Percentiles rank a stretch among this genome's conserved stretches.
Evolutionary conservation across 2,329 filamentous ascomycete species (phyloP).

Genomic region (Triangularia verruculosa): DNA sequence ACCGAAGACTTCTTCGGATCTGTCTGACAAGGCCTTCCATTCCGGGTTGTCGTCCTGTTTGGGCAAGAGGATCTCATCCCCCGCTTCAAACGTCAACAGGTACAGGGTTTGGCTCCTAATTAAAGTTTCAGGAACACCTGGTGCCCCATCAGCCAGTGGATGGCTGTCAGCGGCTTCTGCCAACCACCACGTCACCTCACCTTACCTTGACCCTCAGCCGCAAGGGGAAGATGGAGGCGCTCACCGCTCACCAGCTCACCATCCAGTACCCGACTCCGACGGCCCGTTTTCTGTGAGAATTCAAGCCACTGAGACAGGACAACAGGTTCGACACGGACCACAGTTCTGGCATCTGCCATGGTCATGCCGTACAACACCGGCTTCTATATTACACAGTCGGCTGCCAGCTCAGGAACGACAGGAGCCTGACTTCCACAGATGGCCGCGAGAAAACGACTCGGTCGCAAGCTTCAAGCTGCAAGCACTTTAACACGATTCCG

Average conservation of each 20-base stretch:
- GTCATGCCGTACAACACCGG: constrained; percentile 1
- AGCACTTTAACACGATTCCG: constrained; percentile 3
- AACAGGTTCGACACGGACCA: background rate
- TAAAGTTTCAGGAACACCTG: constrained; percentile 22
- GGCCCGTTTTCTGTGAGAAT: background rate
- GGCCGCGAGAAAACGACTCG: background rate
- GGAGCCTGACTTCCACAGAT: background rate
- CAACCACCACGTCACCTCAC: constrained; percentile 5
- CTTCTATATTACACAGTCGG: background rate
- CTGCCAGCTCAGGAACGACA: background rate
- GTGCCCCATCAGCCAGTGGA: constrained; percentile 8
- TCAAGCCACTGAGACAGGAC: background rate
- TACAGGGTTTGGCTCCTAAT: constrained; percentile 6
- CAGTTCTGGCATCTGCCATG: constrained; percentile 1
- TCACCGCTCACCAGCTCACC: constrained; percentile 1
- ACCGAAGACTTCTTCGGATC: no score
- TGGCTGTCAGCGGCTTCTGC: background rate
- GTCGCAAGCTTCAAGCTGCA: background rate
- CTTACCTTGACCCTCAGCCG: background rate
- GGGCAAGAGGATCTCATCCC: constrained; percentile 12
- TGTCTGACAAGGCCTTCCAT: background rate
- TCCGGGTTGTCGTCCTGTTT: constrained; percentile 5
- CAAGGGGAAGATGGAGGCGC: background rate
- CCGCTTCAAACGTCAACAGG: constrained; percentile 6
- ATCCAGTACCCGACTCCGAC: background rate